Conservation (phyloP, 1,284 basidiomycete species). For the Porogramme epimiltina region DNA sequence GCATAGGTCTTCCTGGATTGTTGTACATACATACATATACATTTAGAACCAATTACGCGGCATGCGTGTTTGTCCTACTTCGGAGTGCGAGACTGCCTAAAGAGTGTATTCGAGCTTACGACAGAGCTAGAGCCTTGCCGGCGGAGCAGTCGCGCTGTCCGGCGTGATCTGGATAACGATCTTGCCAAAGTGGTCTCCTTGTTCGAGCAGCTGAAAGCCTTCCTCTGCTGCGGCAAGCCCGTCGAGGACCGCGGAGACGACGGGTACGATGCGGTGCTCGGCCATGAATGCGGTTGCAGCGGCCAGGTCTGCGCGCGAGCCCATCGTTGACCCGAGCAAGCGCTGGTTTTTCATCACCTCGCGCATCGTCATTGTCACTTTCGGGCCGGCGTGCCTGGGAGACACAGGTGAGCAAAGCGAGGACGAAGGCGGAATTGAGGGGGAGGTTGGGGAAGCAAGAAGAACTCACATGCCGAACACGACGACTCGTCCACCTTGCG, state of each 20-base stretch:
- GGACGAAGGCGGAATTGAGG: not conserved
- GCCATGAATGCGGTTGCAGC: conserved; percentile 74
- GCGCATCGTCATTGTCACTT: conserved; percentile 75
- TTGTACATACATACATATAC: conserved; percentile 14
- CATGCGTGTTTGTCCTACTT: not conserved
- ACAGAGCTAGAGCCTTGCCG: conserved; percentile 17
- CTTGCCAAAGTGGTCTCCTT: conserved; percentile 76
- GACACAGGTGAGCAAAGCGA: not conserved
- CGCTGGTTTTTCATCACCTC: conserved; percentile 80
- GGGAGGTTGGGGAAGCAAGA: not conserved
- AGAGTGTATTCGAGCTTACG: too few relatives aligned
- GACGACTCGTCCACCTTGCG: conserved; percentile 72
- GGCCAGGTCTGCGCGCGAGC: conserved; percentile 75
- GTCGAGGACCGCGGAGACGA: conserved; percentile 73
- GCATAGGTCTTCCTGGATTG: conserved; percentile 16
- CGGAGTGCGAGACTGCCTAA: too few relatives aligned
- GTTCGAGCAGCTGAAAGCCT: conserved; percentile 69
- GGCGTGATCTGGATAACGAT: conserved; percentile 54
- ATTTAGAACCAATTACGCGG: conserved; percentile 2
- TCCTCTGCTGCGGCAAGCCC: conserved; percentile 66
- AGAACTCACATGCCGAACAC: conserved; percentile 74
- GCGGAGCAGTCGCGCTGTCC: too few relatives aligned
- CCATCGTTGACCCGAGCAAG: conserved; percentile 83
- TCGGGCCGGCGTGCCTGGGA: conserved; percentile 63
- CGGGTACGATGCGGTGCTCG: conserved; percentile 69